A percentile compares a stretch with the other conserved stretches of the same genome.
phyloP scores from a whole-genome alignment of 257 asterid genomes.

The Coffea canephora region DNA sequence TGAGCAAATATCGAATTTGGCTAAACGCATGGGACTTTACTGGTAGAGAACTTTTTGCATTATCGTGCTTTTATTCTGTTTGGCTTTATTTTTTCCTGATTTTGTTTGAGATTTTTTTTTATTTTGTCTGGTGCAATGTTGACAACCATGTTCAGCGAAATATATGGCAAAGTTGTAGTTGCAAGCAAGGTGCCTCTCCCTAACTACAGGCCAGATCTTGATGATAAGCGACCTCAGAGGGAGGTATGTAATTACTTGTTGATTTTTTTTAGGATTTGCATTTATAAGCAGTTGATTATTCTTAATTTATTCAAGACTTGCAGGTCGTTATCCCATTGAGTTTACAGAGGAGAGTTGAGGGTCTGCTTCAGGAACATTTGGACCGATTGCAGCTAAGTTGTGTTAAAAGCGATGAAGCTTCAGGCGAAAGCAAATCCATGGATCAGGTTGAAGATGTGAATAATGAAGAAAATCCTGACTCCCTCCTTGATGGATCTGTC shows the following conservation, averaged over 20 bases:
- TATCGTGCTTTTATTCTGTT: neutral
- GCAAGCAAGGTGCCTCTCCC: slow-evolving; percentile 94
- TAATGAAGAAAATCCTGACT: slow-evolving; percentile 52
- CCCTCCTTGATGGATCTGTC: slow-evolving; percentile 77
- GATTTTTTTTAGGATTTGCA: neutral
- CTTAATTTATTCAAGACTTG: slow-evolving; percentile 15
- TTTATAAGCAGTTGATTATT: neutral
- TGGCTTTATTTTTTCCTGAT: neutral
- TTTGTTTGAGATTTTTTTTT: slow-evolving; percentile 1
- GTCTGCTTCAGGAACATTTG: slow-evolving; percentile 95
- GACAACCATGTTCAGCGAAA: slow-evolving; percentile 50
- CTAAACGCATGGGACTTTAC: slow-evolving; percentile 88
- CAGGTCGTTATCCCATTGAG: slow-evolving; percentile 92
- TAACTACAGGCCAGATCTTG: slow-evolving; percentile 91
- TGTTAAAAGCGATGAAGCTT: slow-evolving; percentile 32
- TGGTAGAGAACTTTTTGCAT: slow-evolving; percentile 43
- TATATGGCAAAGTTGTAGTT: slow-evolving; percentile 84
- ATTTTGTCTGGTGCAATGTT: slow-evolving; percentile 6
- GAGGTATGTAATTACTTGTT: slow-evolving; percentile 54
- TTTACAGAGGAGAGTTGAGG: slow-evolving; percentile 96
- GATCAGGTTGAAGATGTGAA: slow-evolving; percentile 42
- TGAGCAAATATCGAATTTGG: slow-evolving; percentile 87
- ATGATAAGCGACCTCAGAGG: slow-evolving; percentile 94
- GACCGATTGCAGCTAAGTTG: slow-evolving; percentile 61
- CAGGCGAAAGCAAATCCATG: slow-evolving; percentile 31